Base-by-base conservation (phyloP, 805 yeast species). In the Suhomyces vadensis region DNA sequence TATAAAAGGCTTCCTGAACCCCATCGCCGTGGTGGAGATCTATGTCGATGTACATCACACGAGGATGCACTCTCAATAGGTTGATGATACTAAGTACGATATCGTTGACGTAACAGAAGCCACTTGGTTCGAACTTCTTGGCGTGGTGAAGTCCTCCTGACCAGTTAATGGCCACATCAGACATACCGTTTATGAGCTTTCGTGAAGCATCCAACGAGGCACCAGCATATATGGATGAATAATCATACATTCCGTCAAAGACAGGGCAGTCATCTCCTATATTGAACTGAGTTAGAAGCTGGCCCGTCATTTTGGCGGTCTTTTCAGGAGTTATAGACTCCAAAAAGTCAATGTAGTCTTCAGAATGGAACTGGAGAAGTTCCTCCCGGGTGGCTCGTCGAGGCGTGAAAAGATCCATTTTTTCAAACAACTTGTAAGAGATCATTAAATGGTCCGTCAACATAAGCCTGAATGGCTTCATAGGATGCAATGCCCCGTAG, bases 1-100 rank as follows among this genome's bases (percentile, higher is more conserved):
- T 80, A 68, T 92, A 87, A 60, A 92, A 92, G 1, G 97, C 97
- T 65, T 92, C 98, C 64, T 92, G 96, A 14, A 92, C 98, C 52
- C 98, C 98, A 65, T 92, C 98, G 36, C 98, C 98, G 60, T 92
- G 98, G 64, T 92, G 98, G 10, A 92, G 79, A 64, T 92, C 98
- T 44, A 90, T 91, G 65, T 92, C 98, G 43, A 92, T 87, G 63
- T 92, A 92, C 61, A 92, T 73, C 6, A 92, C 97, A 51, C 98
- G 78, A 33, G 96, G 94, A 65, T 91, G 96, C 51, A 87, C 89
- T 42, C 97, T 72, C 48, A 92, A 71, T 33, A 92, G 73, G 61
- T 92, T 89, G 49, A 92, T 72, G 35, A 91, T 88, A 38, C 95
- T 89, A 37, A 92, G 71, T 1, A 90, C 98, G 51, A 92, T 92